Conservation (phyloP, 1,284 basidiomycete species). For the Ustilago hordei region DNA sequence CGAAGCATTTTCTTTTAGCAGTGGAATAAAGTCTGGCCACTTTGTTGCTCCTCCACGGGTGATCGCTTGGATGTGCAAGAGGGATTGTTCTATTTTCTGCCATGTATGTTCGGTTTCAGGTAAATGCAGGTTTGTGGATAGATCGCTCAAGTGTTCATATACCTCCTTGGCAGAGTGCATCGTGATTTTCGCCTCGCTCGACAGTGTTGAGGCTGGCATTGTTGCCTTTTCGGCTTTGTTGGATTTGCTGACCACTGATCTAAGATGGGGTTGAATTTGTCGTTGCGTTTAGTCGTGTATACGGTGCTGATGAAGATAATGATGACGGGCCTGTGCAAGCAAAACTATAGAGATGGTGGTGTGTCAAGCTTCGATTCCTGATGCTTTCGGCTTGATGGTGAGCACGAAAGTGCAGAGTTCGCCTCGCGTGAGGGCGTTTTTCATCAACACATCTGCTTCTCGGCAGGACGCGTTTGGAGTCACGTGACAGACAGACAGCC, state of each 20-base stretch:
- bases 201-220: slow-evolving; percentile 23
- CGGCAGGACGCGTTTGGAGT: neutral
- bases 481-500: neutral
- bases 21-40: slow-evolving; percentile 42
- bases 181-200: slow-evolving; percentile 29
- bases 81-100: slow-evolving; percentile 56
- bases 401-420: neutral
- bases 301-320: neutral
- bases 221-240: neutral
- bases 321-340: neutral
- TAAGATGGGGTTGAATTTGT: too few species aligned
- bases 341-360: neutral
- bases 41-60: slow-evolving; percentile 63
- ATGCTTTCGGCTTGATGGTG: neutral
- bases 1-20: slow-evolving; percentile 43
- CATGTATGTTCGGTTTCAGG: slow-evolving; percentile 65
- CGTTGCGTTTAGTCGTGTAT: too few species aligned
- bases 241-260: neutral
- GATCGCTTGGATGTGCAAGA: slow-evolving; percentile 54
- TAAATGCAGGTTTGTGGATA: slow-evolving; percentile 23
- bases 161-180: slow-evolving; percentile 19
- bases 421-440: neutral
- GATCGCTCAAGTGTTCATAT: slow-evolving; percentile 25
- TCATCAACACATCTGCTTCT: slow-evolving; percentile 10
- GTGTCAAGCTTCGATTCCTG: neutral